Conservation (phyloP, 148 eudicot species). For the Silene conica region DNA sequence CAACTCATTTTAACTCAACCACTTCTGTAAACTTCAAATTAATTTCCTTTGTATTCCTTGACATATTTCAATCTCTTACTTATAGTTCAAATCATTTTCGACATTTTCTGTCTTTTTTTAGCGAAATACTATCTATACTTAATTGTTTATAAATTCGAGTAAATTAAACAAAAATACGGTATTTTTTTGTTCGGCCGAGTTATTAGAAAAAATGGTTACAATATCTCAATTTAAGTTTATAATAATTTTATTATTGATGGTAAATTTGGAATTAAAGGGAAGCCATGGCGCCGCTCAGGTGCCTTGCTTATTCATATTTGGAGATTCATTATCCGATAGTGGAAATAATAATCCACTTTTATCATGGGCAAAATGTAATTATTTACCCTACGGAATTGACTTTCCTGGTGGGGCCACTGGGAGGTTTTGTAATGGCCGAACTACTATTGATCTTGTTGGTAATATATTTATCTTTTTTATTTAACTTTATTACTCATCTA, state of each 20-base stretch:
- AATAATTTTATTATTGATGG: neutral
- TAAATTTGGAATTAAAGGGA: slow-evolving; percentile 3
- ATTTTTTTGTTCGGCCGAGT: neutral
- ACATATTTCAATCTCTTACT: neutral
- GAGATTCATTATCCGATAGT: slow-evolving; percentile 50
- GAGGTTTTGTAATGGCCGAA: slow-evolving; percentile 43
- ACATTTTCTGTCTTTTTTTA: neutral
- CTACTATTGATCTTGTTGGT: slow-evolving; percentile 44
- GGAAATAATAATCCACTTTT: slow-evolving; percentile 43
- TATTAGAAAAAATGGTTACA: neutral
- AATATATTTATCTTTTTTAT: neutral
- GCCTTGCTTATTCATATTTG: slow-evolving; percentile 50
- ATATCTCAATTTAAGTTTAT: neutral
- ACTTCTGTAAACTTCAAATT: neutral
- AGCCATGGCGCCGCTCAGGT: slow-evolving; percentile 21
- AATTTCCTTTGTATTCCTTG: neutral
- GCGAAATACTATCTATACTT: no score
- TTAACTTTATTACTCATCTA: no score
- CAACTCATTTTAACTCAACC: neutral
- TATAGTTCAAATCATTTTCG: neutral
- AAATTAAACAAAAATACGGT: no score
- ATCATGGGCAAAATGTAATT: slow-evolving; percentile 40
- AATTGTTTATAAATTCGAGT: no score
- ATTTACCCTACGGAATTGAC: slow-evolving; percentile 49
- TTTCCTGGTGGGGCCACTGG: slow-evolving; percentile 43